Conservation (phyloP, 2,329 filamentous ascomycete species). For the Grosmannia serpens region DNA sequence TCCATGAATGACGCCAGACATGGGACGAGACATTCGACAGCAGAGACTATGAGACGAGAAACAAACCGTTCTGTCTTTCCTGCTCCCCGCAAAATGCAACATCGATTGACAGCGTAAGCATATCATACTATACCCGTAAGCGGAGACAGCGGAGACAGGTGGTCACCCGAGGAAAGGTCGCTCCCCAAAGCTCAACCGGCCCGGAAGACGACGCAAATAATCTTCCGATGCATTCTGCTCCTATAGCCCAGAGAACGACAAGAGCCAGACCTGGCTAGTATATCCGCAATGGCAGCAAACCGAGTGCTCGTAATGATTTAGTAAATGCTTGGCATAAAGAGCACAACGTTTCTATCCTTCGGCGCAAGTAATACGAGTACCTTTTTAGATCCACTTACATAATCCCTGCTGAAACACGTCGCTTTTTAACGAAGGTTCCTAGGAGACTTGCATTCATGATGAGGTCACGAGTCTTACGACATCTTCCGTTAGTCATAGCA, state of each 20-base stretch:
- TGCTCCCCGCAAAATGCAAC: constrained; percentile 3
- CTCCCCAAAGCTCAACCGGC: neutral
- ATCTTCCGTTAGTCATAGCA: no score
- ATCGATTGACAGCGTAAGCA: neutral
- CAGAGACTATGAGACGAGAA: constrained; percentile 1
- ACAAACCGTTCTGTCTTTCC: neutral
- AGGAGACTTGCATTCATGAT: no score
- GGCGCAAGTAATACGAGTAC: neutral
- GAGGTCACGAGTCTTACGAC: no score
- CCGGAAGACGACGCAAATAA: neutral
- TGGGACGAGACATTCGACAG: neutral
- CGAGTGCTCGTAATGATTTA: neutral
- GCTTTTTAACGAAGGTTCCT: no score
- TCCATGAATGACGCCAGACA: neutral
- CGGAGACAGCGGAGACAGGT: neutral
- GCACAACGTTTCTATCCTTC: neutral
- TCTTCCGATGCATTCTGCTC: neutral
- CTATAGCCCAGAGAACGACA: neutral
- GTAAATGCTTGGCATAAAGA: neutral
- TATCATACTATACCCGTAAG: neutral
- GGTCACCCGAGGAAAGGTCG: neutral
- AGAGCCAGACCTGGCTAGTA: neutral
- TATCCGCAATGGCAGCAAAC: neutral
- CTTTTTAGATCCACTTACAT: neutral
- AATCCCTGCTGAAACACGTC: neutral